Conservation (phyloP, 495 filamentous ascomycete species). For the Penicillium verhagenii region DNA sequence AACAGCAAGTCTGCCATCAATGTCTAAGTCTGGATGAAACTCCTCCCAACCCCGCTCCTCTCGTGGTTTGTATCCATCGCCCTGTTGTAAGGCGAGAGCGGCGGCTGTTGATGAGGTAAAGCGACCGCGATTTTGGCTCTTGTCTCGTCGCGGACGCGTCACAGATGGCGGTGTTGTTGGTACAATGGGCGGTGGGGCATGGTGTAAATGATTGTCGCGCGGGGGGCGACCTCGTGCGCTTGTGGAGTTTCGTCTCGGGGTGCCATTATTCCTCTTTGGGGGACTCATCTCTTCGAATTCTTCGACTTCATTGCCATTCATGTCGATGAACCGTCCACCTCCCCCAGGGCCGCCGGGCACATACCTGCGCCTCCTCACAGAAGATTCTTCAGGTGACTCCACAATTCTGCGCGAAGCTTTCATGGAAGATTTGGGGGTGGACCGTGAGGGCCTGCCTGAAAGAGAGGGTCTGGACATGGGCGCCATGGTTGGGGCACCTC, state of each 20-base stretch:
- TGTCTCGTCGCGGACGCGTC: slow-evolving; percentile 50
- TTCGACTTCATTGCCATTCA: slow-evolving; percentile 60
- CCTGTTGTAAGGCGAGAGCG: slow-evolving; percentile 78
- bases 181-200: slow-evolving; percentile 35
- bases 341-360: slow-evolving; percentile 79
- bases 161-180: slow-evolving; percentile 46
- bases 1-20: slow-evolving; percentile 72
- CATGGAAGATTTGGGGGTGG: slow-evolving; percentile 31
- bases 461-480: slow-evolving; percentile 25
- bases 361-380: slow-evolving; percentile 60
- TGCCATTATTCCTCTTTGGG: slow-evolving; percentile 15
- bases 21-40: slow-evolving; percentile 92
- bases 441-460: slow-evolving; percentile 34
- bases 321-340: slow-evolving; percentile 72
- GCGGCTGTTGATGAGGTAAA: slow-evolving; percentile 83
- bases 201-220: slow-evolving; percentile 24
- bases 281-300: slow-evolving; percentile 35
- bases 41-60: slow-evolving; percentile 97
- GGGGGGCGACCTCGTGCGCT: slow-evolving; percentile 28
- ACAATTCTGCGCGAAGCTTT: slow-evolving; percentile 35
- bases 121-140: slow-evolving; percentile 48
- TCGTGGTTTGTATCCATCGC: slow-evolving; percentile 92
- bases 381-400: slow-evolving; percentile 43
- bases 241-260: slow-evolving; percentile 26
- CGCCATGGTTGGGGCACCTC: slow-evolving; percentile 20